Base-by-base conservation (phyloP, 2,329 filamentous ascomycete species). In the Verticillium nubilum region DNA sequence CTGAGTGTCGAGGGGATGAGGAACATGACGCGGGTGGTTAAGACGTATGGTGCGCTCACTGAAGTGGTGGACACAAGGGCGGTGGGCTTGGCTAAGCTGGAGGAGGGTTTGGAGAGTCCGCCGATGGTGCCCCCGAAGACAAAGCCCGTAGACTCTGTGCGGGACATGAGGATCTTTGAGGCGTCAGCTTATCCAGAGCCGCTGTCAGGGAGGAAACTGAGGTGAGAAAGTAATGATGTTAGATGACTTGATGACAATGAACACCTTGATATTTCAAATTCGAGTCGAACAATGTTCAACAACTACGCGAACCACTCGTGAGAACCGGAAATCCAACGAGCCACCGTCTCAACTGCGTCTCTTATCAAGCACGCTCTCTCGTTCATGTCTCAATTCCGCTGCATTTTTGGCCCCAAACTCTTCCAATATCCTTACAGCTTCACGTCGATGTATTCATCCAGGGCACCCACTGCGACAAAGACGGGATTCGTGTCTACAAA, bases 1-100 rank as follows among this genome's bases (percentile, higher is more conserved):
- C 54, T 63, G 10, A 60, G 61, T 28, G 28, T 56, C 23, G 59
- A 56, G n/a, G 35, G 61, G 10, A 60, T 63, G 59, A 59, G 56
- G 27, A 59, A 55, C 28, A 58, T 64, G 23, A 56, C 25, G 2
- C 61, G 57, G 4, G 61, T 60, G 1, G 60, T 64, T 4, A 3
- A 59, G 17, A 33, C 56, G 12, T 64, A 64, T 5, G 42, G 42
- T 12, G 42, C 58, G 25, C 60, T 61, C n/a, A 53, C 37, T 12
- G 56, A 47, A 1, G 33, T 25, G 12, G 28, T 58, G 61, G 56
- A 58, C 2, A 56, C 59, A 1, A 33, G 62, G 42, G 57, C 58
- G 10, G 55, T 58, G 19, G 59, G 59, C 5, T 35, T 27, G 15
- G 56, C 42, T 2, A 63, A 62, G 23, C 42, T 60, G 10, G 61